Evolutionary conservation across 2,329 filamentous ascomycete genomes (phyloP).

Genomic region (Basipetospora chlamydospora): DNA sequence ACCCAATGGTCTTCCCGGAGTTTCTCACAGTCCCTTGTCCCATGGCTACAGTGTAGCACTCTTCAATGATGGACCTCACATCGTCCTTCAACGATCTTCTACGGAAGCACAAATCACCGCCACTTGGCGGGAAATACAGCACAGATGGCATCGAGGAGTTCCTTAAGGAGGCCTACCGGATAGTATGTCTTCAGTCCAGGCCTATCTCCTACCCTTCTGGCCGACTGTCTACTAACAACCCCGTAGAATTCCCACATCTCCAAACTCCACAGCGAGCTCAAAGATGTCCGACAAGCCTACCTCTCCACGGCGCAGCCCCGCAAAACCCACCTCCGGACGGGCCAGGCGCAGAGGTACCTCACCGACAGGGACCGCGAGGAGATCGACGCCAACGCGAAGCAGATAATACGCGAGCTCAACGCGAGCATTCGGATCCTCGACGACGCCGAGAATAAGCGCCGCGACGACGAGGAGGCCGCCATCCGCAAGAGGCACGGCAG

Average conservation of each 20-base stretch:
- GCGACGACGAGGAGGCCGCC: constrained; percentile 57
- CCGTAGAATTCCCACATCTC: constrained; percentile 68
- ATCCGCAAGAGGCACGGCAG: constrained; percentile 55
- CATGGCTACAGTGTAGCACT: too few species aligned
- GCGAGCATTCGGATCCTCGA: constrained; percentile 65
- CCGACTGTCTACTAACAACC: neutral
- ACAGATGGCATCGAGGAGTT: constrained; percentile 62
- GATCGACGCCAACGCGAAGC: constrained; percentile 76
- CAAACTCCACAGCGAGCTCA: constrained; percentile 66
- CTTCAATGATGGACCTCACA: constrained; percentile 49
- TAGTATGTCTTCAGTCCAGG: too few species aligned
- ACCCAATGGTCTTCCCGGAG: too few species aligned
- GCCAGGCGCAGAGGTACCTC: constrained; percentile 22
- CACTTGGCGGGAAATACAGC: constrained; percentile 27
- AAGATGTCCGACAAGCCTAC: constrained; percentile 75
- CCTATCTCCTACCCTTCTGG: too few species aligned
- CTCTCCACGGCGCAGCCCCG: constrained; percentile 65
- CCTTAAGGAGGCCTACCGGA: constrained; percentile 83
- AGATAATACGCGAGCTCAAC: constrained; percentile 73
- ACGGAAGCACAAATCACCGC: constrained; percentile 38
- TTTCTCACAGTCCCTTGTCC: too few species aligned
- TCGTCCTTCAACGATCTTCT: constrained; percentile 55
- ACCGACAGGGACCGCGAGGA: constrained; percentile 64
- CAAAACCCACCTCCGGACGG: constrained; percentile 31
- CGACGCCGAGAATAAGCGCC: constrained; percentile 68